Base-by-base conservation (phyloP, 1,139 yeast species). In the Yamadazyma siamensis region DNA sequence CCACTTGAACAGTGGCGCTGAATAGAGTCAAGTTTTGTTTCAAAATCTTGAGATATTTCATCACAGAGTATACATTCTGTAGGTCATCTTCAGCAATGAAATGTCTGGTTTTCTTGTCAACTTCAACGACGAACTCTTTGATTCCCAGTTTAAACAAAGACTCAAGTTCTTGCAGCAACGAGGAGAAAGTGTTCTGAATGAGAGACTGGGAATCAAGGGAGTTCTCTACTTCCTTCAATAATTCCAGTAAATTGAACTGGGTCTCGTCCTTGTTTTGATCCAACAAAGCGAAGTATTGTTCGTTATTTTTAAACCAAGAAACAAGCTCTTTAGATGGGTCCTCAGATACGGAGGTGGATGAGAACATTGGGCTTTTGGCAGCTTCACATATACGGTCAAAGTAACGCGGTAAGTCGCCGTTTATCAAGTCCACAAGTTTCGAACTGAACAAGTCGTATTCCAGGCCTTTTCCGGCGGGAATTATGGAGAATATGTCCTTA, bases 361-460 rank as follows among this genome's bases (percentile, higher is more conserved):
- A 36, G 12, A 32, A 36, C 3, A 45, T 29, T 6, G 33, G 16
- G 20, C 37, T 29, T n/a, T 27, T 22, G 4, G 45, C 34, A 4
- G 47, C 43, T 22, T 28, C 29, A 5, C 35, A 32, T 0, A 43
- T 27, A 13, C 27, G 6, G n/a, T 40, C 33, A 21, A 37, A 41
- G 25, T 44, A 44, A 2, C 15, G 15, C 10, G 32, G 11, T 16
- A 41, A 24, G 19, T 43, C 35, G 6, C 34, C 35, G 18, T 34
- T 34, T 6, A 43, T 37, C 20, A 44, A 24, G 16, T 28, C 29
- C 8, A 41, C 44, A 19, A 44, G 34, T 5, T 40, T 33, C 6
- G 35, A 11, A 2, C 41, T 30, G 18, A 40, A 31, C 9, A 40
- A 19, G 17, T 31, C 5, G 7, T 18, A n/a, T n/a, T n/a, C n/a